Conservation (phyloP, 2,329 filamentous ascomycete species). For the Monilinia aucupariae region DNA sequence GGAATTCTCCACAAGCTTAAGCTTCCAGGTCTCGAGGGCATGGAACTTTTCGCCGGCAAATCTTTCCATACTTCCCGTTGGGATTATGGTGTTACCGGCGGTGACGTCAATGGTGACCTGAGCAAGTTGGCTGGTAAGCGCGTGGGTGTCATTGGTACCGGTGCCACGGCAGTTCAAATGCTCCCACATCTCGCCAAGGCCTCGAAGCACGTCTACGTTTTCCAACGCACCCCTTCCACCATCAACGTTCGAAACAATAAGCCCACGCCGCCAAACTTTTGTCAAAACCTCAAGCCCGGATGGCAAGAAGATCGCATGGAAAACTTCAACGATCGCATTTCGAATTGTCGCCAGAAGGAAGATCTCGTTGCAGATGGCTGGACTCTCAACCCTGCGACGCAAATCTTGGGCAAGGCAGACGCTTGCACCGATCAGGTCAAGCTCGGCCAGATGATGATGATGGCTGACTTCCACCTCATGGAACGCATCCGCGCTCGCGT, state of each 20-base stretch:
- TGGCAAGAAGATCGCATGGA: constrained; percentile 17
- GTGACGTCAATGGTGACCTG: constrained; percentile 13
- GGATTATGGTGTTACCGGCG: constrained; percentile 49
- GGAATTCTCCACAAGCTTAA: constrained; percentile 54
- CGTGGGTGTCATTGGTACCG: constrained; percentile 55
- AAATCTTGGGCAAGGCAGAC: constrained; percentile 35
- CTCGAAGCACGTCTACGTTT: constrained; percentile 47
- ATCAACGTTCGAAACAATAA: constrained; percentile 49
- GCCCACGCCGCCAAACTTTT: constrained; percentile 37
- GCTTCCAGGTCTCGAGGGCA: constrained; percentile 44
- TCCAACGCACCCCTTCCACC: constrained; percentile 56
- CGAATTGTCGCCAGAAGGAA: constrained; percentile 45
- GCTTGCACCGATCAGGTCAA: constrained; percentile 4
- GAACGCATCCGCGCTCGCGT: constrained; percentile 24
- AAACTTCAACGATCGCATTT: constrained; percentile 34
- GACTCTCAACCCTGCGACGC: constrained; percentile 38
- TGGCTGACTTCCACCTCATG: constrained; percentile 15
- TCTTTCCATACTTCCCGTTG: constrained; percentile 51
- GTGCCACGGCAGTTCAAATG: constrained; percentile 54
- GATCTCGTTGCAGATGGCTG: constrained; percentile 48
- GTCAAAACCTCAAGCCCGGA: constrained; percentile 20
- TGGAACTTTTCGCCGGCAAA: constrained; percentile 42
- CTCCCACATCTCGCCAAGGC: constrained; percentile 50
- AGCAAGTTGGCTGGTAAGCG: constrained; percentile 45
- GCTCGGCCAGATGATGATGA: constrained; percentile 11